phyloP scores from a whole-genome alignment of 148 eudicot species.

The Drosera capensis region DNA sequence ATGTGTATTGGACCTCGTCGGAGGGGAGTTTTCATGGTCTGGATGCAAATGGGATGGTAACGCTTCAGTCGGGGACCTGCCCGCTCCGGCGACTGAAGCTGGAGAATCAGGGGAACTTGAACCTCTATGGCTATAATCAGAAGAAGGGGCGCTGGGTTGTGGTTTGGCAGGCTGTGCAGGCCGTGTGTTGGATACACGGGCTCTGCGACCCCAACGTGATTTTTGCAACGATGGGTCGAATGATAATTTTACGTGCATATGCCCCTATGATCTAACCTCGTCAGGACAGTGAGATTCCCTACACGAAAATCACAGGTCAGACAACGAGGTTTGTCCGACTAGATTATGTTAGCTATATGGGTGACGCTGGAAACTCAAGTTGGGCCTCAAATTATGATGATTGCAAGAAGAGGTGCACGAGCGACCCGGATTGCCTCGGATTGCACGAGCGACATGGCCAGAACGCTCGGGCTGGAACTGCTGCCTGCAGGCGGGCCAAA shows the following conservation, averaged over 20 bases:
- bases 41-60: too few relatives aligned
- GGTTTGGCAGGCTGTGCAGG: constrained; percentile 41
- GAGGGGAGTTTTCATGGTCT: too few relatives aligned
- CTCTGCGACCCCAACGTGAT: constrained; percentile 50
- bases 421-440: constrained; percentile 29
- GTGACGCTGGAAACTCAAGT: too few relatives aligned
- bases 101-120: constrained; percentile 53
- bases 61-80: too few relatives aligned
- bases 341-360: constrained; percentile 55
- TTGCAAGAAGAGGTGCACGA: constrained; percentile 33
- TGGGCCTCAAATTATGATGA: constrained; percentile 9
- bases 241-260: constrained; percentile 22
- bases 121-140: constrained; percentile 31
- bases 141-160: constrained; percentile 19
- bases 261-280: constrained; percentile 32
- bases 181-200: constrained; percentile 38
- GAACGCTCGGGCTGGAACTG: constrained; percentile 64
- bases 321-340: constrained; percentile 40
- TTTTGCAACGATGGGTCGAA: constrained; percentile 24
- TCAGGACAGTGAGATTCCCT: constrained; percentile 19
- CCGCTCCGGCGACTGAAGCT: constrained; percentile 33
- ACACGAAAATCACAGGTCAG: constrained; percentile 4
- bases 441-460: constrained; percentile 93
- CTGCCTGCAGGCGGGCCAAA: constrained; percentile 64
- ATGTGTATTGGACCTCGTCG: too few relatives aligned